A percentile compares a stretch with the other conserved stretches of the same genome.
Conservation (phyloP, 345 rosid genomes). For the Salix udensis region DNA sequence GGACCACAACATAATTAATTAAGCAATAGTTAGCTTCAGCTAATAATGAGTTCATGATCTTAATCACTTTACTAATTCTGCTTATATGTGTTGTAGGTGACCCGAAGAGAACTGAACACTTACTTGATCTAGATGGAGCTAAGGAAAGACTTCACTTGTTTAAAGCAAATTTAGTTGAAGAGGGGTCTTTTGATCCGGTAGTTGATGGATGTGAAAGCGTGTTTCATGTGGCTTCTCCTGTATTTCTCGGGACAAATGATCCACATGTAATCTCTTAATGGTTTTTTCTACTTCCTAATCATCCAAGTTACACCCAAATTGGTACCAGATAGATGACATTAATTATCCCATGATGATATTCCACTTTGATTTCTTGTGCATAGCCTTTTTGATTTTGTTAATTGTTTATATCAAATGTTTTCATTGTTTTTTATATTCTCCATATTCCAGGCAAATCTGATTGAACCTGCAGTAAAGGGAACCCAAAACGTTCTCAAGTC, state of each 20-base stretch:
- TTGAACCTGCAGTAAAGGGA: slow-evolving; percentile 18
- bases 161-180: slow-evolving; percentile 8
- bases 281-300: background rate
- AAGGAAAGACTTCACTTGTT: slow-evolving; percentile 10
- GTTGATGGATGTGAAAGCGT: slow-evolving; percentile 12
- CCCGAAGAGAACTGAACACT: slow-evolving; percentile 3
- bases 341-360: no score
- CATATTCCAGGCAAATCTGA: background rate
- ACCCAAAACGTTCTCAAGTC: slow-evolving; percentile 16
- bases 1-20: no score
- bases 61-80: background rate
- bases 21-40: no score
- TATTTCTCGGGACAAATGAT: background rate
- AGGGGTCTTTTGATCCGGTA: slow-evolving; percentile 8
- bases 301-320: background rate
- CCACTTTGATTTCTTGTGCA: no score
- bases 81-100: slow-evolving; percentile 2
- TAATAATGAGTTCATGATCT: no score
- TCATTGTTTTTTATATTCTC: background rate
- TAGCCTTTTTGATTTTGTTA: background rate
- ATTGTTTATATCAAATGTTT: background rate
- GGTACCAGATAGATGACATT: background rate
- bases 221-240: slow-evolving; percentile 8
- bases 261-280: background rate
- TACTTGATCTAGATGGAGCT: slow-evolving; percentile 12